These are phyloP conservation scores for Umbelopsis sp. DNA, from an alignment of 371 early-diverging fungal species.

Conservation along the genomic window DNA sequence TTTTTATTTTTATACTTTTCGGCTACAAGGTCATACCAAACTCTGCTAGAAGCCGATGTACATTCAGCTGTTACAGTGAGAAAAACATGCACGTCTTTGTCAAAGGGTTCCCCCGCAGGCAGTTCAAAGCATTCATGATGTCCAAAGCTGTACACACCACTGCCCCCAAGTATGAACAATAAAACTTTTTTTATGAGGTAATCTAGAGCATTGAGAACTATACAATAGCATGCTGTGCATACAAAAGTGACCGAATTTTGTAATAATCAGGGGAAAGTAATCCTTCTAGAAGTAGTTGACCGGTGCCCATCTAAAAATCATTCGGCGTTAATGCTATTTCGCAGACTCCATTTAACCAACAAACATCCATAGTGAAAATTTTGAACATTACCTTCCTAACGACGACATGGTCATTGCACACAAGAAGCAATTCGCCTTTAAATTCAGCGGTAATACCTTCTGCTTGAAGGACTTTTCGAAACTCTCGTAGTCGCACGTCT, in stretches of 20 bases:
- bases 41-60: too few relatives aligned
- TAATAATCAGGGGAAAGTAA: conserved; percentile 62
- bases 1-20: background rate
- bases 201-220: conserved; percentile 27
- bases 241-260: conserved; percentile 61
- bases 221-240: conserved; percentile 66
- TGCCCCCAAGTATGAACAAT: too few relatives aligned
- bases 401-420: conserved; percentile 81
- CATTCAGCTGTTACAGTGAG: too few relatives aligned
- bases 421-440: conserved; percentile 80
- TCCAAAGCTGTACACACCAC: too few relatives aligned
- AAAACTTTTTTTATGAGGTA: background rate
- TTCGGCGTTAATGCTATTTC: background rate
- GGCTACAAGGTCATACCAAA: too few relatives aligned
- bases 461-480: conserved; percentile 68
- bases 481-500: conserved; percentile 82
- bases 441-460: conserved; percentile 86
- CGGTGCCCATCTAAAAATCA: conserved; percentile 48
- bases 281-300: conserved; percentile 64
- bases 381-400: conserved; percentile 61
- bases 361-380: background rate
- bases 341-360: background rate
- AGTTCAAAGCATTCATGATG: too few relatives aligned
- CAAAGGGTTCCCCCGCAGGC: too few relatives aligned
- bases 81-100: too few relatives aligned